phyloP scores from a whole-genome alignment of 257 asterid genomes.

The Nicotiana sylvestris region DNA sequence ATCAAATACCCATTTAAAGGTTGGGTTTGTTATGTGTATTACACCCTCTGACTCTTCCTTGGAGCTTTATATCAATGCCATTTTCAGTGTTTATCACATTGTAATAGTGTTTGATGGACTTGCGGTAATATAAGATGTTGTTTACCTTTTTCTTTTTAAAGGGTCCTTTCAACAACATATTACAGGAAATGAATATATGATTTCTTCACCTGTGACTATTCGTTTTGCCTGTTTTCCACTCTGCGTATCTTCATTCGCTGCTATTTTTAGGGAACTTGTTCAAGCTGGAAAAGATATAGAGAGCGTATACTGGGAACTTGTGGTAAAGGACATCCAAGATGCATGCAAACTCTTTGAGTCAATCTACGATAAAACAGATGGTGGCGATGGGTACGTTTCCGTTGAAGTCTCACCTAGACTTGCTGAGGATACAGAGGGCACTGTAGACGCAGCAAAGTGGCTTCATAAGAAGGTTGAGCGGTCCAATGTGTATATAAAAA shows the following conservation, averaged over 20 bases:
- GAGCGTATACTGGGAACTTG: conserved; percentile 96
- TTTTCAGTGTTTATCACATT: background rate
- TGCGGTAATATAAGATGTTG: background rate
- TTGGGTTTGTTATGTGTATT: background rate
- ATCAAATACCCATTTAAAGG: background rate
- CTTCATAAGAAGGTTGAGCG: conserved; percentile 89
- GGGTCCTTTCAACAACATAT: background rate
- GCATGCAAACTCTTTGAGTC: conserved; percentile 97
- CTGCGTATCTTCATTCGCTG: background rate
- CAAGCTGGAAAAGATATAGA: conserved; percentile 88
- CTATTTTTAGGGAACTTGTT: conserved; percentile 74
- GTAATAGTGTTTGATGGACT: background rate
- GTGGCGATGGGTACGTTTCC: conserved; percentile 96
- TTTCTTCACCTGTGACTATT: background rate
- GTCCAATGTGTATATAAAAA: conserved; percentile 84
- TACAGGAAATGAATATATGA: background rate
- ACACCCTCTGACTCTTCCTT: background rate
- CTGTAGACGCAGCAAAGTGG: conserved; percentile 91
- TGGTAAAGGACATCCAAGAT: conserved; percentile 97
- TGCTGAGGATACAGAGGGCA: conserved; percentile 89
- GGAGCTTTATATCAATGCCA: background rate
- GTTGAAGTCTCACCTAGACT: conserved; percentile 97
- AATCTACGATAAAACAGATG: conserved; percentile 83
- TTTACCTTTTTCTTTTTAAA: background rate
- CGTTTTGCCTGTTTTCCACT: background rate